Evolutionary conservation across 495 filamentous ascomycete genomes (phyloP), one percentile per base, ranked within the genome.

Genomic region (Cenococcum geophilum): DNA sequence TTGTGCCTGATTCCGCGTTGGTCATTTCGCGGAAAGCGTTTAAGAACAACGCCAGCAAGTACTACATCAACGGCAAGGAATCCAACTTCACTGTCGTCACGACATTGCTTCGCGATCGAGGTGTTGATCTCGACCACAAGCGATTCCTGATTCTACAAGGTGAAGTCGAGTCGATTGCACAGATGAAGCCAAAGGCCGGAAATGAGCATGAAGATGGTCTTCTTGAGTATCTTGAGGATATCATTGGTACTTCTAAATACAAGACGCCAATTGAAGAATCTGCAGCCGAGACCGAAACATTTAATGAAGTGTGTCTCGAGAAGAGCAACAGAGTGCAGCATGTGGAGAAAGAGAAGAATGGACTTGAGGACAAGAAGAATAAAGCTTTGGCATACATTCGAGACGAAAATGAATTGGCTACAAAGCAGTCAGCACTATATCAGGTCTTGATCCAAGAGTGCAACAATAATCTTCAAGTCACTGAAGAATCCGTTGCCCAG

Each of bases 181-280:
- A 98, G 76, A 98, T 98, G 93, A 98, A 97, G 74, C 82, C 93
- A 0, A 98, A 98, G 73, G 93, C 95, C 3, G 86, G 80, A 22
- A 89, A 88, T 62, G 93, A 97, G 67, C 91, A 96, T 65, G 93
- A 98, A 66, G 93, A 98, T 70, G 93, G 93, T 18, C 81, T 98
- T 25, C 78, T 98, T 23, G 93, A 98, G 72, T 98, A 98, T 66
- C 83, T 98, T 0, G 93, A 98, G 70, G 93, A 98, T 72, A 97
- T 98, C 66, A 97, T 98, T 62, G 93, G 93, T 56, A 98, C 93
- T 0, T 96, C 91, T 14, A 95, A 95, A 70, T 98, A 97, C 76
- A 98, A 98, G 75, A 82, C 87, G 4, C 91, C 93, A 0, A 98
- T 98, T 67, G 92, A 97, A 68, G 95, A 97, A 76, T 83, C 89